phyloP scores from a whole-genome alignment of 108 stramenopile species.

The Epithemia pelagica region DNA sequence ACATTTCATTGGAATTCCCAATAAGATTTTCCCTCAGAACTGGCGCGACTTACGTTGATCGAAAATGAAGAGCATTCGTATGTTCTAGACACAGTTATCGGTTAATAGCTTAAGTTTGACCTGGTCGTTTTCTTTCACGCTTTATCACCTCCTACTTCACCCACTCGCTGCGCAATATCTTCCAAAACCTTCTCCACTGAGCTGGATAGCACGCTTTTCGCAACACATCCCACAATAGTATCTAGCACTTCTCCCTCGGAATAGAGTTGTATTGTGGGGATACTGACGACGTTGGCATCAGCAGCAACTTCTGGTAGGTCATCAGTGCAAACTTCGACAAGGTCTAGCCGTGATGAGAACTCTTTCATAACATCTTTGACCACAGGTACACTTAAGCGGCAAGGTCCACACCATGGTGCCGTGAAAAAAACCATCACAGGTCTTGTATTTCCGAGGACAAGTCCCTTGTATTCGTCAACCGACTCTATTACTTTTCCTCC shows the following conservation, averaged over 20 bases:
- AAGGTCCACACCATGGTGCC: conserved; percentile 80
- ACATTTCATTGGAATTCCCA: conserved; percentile 60
- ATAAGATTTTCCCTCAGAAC: conserved; percentile 48
- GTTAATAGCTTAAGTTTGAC: background rate
- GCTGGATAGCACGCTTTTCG: conserved; percentile 64
- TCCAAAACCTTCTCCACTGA: conserved; percentile 74
- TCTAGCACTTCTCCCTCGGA: conserved; percentile 49
- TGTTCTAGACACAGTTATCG: background rate
- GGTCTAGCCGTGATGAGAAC: conserved; percentile 49
- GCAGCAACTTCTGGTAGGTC: conserved; percentile 74
- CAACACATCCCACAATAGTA: conserved; percentile 81
- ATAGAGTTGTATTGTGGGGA: conserved; percentile 84
- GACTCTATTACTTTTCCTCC: conserved; percentile 59
- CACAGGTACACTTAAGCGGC: conserved; percentile 65
- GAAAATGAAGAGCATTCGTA: background rate
- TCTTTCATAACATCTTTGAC: conserved; percentile 74
- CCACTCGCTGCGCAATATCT: conserved; percentile 27
- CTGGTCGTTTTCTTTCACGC: background rate
- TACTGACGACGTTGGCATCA: conserved; percentile 60
- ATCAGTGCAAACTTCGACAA: conserved; percentile 78
- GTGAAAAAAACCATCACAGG: conserved; percentile 70
- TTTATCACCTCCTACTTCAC: background rate
- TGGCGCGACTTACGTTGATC: conserved; percentile 39
- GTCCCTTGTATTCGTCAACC: conserved; percentile 45
- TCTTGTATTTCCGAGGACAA: conserved; percentile 29